Conservation (phyloP, 192 early-diverging fungal genomes). For the Irineochytrium annulatum region DNA sequence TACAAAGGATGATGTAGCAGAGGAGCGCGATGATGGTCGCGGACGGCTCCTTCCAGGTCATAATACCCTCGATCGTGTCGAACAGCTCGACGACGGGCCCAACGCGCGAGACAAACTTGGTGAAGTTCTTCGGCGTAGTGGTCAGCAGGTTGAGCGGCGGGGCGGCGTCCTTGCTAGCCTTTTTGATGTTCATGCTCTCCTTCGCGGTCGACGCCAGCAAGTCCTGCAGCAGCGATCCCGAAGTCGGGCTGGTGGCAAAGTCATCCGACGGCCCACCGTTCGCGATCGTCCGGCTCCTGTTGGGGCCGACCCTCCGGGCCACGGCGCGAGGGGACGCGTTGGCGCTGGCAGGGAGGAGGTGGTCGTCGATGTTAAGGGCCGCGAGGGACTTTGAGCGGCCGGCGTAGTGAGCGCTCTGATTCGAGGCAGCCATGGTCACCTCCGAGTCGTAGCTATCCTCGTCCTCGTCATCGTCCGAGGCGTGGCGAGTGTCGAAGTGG, state of each 20-base stretch:
- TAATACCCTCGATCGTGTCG: slow-evolving; percentile 55
- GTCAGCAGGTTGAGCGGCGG: slow-evolving; percentile 60
- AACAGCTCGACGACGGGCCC: slow-evolving; percentile 61
- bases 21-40: slow-evolving; percentile 47
- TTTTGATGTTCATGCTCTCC: slow-evolving; percentile 28
- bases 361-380: not conserved
- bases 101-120: slow-evolving; percentile 60
- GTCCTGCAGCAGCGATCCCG: slow-evolving; percentile 27
- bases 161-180: slow-evolving; percentile 38
- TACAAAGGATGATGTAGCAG: slow-evolving; percentile 32
- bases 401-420: not conserved
- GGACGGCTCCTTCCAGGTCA: slow-evolving; percentile 69
- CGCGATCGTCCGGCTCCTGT: not conserved
- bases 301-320: not conserved
- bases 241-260: not conserved
- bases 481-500: slow-evolving; percentile 3
- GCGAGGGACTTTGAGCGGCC: not conserved
- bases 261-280: not conserved
- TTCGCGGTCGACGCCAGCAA: slow-evolving; percentile 45
- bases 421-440: not conserved
- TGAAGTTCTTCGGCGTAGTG: slow-evolving; percentile 66
- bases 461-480: slow-evolving; percentile 17
- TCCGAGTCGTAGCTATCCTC: slow-evolving; percentile 4
- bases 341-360: not conserved
- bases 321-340: not conserved